Base-by-base conservation (phyloP, 1,284 basidiomycete genomes). In the Ceraceosorus guamensis region DNA sequence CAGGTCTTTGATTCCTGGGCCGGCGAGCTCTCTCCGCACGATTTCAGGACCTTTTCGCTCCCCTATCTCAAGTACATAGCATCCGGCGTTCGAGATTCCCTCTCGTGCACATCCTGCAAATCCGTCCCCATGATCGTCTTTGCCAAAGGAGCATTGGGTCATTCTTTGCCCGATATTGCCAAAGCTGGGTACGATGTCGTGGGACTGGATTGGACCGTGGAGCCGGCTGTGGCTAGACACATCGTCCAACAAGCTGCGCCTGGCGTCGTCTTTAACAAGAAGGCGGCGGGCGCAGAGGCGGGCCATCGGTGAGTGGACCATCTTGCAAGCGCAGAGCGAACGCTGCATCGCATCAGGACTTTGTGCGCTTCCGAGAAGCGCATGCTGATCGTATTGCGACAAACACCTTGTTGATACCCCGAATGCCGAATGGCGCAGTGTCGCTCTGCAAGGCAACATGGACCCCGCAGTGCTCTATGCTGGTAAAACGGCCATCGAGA, bases 361-460 rank as follows among this genome's bases (percentile, higher is more conserved):
- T 24, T 24, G 24, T 3, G 24, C 24, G 24, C 24, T 2, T 24
- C 24, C 24, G 24, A 24, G 24, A 24, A 24, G 3, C 24, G 24
- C 3, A 1, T 24, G 24, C 24, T 24, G 24, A 24, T 3, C 24
- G 24, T 24, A 24, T 24, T 24, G 24, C 24, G 24, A 24, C 24
- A 24, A 24, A 24, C 24, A 24, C 24, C 24, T 24, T 24, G 24
- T 24, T 24, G 24, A 1, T 24, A 2, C 24, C 3, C 24, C 24
- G 24, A 24, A 24, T 24, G 24, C 24, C 24, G 24, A 24, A 24
- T 24, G 24, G 24, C 24, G 24, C 24, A 24, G 50, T 2, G 84
- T 91, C 61, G 85, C 87, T 14, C 78, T 98, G 48, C 95, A 99
- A 77, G 95, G 95, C 13, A 98, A 98, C 79, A 81, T 95, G 77